These are phyloP conservation scores for Aegilops bicornis DNA, from an alignment of 176 grass and related monocot species.

Conservation along the genomic window DNA sequence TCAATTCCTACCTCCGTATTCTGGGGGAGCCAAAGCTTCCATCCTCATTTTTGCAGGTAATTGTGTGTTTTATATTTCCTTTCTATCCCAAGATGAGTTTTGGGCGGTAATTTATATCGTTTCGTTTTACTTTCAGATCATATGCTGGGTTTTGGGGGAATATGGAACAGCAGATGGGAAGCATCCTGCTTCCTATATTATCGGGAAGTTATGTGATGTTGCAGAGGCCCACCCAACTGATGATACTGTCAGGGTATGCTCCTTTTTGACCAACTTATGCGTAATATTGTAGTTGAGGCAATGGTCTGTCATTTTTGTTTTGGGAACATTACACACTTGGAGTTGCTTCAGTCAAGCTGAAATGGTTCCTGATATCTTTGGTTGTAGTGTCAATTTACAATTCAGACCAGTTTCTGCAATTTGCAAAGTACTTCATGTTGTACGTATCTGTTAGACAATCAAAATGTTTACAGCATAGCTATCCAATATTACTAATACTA, in stretches of 20 bases:
- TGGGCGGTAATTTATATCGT: slow-evolving; percentile 14
- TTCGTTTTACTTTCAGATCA: slow-evolving; percentile 59
- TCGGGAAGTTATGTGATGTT: slow-evolving; percentile 94
- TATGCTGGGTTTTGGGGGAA: slow-evolving; percentile 99
- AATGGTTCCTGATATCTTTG: background rate
- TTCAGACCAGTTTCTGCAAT: background rate
- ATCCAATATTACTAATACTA: background rate
- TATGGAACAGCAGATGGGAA: slow-evolving; percentile 93
- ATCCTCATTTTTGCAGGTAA: slow-evolving; percentile 94
- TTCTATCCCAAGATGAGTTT: slow-evolving; percentile 12
- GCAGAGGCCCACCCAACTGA: slow-evolving; percentile 91
- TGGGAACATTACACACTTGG: background rate
- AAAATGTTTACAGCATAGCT: background rate
- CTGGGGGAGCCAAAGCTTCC: slow-evolving; percentile 98
- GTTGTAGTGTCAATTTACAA: background rate
- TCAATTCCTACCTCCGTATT: slow-evolving; percentile 93
- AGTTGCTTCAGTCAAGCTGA: slow-evolving; percentile 19
- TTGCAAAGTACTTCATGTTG: background rate
- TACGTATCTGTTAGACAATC: background rate
- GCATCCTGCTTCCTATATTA: slow-evolving; percentile 87
- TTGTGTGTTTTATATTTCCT: slow-evolving; percentile 22
- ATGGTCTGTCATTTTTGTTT: slow-evolving; percentile 9
- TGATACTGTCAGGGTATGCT: slow-evolving; percentile 89
- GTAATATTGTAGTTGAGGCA: background rate
- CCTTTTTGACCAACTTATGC: background rate